A percentile compares a stretch with the other conserved stretches of the same genome.
Evolutionary conservation across 805 yeast genomes (phyloP).

Genomic region (Hanseniaspora guilliermondii): DNA sequence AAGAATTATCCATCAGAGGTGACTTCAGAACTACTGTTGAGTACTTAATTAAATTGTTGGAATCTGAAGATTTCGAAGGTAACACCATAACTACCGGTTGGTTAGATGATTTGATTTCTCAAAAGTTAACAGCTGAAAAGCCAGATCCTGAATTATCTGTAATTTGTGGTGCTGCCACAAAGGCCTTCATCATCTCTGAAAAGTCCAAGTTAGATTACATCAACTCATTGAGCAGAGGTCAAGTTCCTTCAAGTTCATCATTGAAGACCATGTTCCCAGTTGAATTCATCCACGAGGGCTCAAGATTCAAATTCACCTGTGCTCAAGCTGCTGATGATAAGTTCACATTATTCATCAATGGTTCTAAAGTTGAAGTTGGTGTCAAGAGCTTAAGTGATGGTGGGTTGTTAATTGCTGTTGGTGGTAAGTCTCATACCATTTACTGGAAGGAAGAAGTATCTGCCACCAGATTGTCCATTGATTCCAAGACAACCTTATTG

Average conservation of each 20-base stretch:
- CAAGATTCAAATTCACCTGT: conserved; percentile 86
- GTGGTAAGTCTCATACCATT: conserved; percentile 86
- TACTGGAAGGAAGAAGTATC: conserved; percentile 97
- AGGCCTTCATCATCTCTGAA: conserved; percentile 71
- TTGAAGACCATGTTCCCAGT: conserved; percentile 82
- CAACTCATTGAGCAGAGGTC: conserved; percentile 82
- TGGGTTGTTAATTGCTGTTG: conserved; percentile 75
- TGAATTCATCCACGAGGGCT: conserved; percentile 91
- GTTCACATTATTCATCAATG: conserved; percentile 84
- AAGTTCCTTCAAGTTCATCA: conserved; percentile 71
- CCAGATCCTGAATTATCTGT: conserved; percentile 88
- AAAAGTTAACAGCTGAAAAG: conserved; percentile 90
- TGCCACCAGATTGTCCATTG: conserved; percentile 88
- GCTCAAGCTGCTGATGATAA: conserved; percentile 79
- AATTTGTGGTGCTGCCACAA: conserved; percentile 95
- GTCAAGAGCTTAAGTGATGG: conserved; percentile 89
- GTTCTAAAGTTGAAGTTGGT: conserved; percentile 78
- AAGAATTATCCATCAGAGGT: conserved; percentile 93
- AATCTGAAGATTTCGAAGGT: conserved; percentile 91
- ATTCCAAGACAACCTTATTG: conserved; percentile 83
- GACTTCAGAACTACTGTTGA: conserved; percentile 97
- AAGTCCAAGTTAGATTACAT: conserved; percentile 58
- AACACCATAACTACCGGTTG: conserved; percentile 97
- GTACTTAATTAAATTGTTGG: conserved; percentile 84
- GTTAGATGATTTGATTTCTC: conserved; percentile 91